A percentile compares a stretch with the other conserved stretches of the same genome.
These are phyloP conservation scores for Lasiodiplodia hormozganensis DNA, from an alignment of 2,329 filamentous ascomycete genomes.

Conservation along the genomic window DNA sequence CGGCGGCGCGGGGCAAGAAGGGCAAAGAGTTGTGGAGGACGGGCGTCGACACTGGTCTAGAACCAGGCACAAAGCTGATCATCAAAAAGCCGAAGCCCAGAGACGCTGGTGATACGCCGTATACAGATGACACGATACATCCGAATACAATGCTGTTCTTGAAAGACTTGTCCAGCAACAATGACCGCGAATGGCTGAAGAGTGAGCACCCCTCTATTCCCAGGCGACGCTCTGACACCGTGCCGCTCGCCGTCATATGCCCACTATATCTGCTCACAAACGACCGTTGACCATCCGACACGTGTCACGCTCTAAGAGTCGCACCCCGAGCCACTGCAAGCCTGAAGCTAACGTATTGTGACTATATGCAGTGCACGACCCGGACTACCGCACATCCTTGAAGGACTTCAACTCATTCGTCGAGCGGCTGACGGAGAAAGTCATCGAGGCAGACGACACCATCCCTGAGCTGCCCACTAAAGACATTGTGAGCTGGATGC, in stretches of 20 bases:
- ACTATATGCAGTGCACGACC: slow-evolving; percentile 70
- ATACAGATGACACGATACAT: slow-evolving; percentile 64
- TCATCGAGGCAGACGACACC: slow-evolving; percentile 77
- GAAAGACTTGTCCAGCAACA: slow-evolving; percentile 64
- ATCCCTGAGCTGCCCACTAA: slow-evolving; percentile 86
- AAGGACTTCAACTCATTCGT: slow-evolving; percentile 85
- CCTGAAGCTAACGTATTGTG: slow-evolving; percentile 27
- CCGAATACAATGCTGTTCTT: slow-evolving; percentile 70
- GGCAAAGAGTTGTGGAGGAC: slow-evolving; percentile 63
- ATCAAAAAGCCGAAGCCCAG: slow-evolving; percentile 70
- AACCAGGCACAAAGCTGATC: slow-evolving; percentile 66
- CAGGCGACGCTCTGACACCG: not conserved
- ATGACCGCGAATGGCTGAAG: slow-evolving; percentile 69
- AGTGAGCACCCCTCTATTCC: slow-evolving; percentile 49
- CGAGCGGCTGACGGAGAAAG: slow-evolving; percentile 71
- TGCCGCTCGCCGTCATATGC: slow-evolving; percentile 13
- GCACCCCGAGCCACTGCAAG: slow-evolving; percentile 6
- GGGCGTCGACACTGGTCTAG: slow-evolving; percentile 62
- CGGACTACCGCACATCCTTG: slow-evolving; percentile 77
- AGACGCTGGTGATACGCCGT: slow-evolving; percentile 64
- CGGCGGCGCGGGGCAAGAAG: slow-evolving; percentile 32
- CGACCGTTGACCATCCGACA: slow-evolving; percentile 19
- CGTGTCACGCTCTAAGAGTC: slow-evolving; percentile 17
- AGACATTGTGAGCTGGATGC: slow-evolving; percentile 66
- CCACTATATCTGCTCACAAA: slow-evolving; percentile 1